Base-by-base conservation (phyloP, 148 eudicot species). In the Nepenthes gracilis region DNA sequence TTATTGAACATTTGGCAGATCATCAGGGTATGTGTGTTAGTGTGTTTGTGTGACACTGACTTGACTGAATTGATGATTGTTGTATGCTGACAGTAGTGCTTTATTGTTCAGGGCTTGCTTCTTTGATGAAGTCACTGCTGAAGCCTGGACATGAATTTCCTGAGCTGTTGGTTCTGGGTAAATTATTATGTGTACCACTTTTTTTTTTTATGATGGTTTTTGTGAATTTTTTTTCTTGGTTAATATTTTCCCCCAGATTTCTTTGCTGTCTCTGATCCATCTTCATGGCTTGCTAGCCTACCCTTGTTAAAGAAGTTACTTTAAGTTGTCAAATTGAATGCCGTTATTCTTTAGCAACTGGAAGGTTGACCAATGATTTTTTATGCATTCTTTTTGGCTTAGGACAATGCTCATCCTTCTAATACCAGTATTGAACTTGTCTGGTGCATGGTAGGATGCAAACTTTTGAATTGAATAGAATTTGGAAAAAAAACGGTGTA, bases 81-180 rank as follows among this genome's bases (percentile, higher is more conserved):
- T 32, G 15, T 47, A 59, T 63, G 10, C 55, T 73, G 57, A 73
- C 72, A 23, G 47, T 49, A 9, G 35, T n/a, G 14, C 35, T 43
- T 53, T 49, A 36, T 35, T 69, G 54, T 34, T 54, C 83, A 85
- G 91, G 84, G 49, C 82, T 72, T 72, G 88, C 95, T 68, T 65
- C 74, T 61, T 60, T 47, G 51, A 58, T 93, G 74, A 80, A 81
- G 70, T 79, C 89, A 33, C 67, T 67, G 35, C 71, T 93, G 79
- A 93, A 80, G 88, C 87, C 96, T 59, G 96, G 99, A 70, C 82
- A 82, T 68, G 71, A 72, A 64, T 79, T 93, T 71, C 82, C 93
- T 77, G 67, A 83, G 66, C 86, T 93, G 36, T 76, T 88, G 64
- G 89, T 93, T 67, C 84, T 93, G 55, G 91, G 91, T 85, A 85